phyloP scores from a whole-genome alignment of 495 filamentous ascomycete species.

The Lichenothelia convexa region DNA sequence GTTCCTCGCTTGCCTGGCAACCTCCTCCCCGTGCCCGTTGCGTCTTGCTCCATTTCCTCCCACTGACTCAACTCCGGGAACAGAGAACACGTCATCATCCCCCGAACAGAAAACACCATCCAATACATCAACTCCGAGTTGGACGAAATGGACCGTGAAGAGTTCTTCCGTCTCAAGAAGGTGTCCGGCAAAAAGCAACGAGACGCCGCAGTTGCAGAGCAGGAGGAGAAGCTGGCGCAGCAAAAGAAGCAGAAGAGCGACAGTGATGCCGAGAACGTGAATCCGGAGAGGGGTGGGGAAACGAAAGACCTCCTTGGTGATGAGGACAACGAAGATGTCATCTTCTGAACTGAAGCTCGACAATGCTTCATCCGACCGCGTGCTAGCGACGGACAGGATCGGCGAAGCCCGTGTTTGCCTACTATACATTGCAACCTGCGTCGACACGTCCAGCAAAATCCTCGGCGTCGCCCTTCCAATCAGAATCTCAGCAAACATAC shows the following conservation, averaged over 20 bases:
- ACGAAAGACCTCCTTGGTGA: slow-evolving; percentile 58
- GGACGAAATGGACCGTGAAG: slow-evolving; percentile 93
- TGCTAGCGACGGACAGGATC: too few species aligned
- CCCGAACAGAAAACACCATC: slow-evolving; percentile 95
- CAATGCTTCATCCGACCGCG: too few species aligned
- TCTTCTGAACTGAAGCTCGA: too few species aligned
- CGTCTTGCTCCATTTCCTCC: too few species aligned
- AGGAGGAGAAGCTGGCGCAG: slow-evolving; percentile 36
- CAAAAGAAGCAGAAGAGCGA: slow-evolving; percentile 24
- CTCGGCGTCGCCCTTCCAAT: too few species aligned
- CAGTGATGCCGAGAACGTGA: slow-evolving; percentile 27
- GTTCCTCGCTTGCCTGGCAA: too few species aligned
- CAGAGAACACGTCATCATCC: slow-evolving; percentile 92
- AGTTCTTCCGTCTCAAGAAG: slow-evolving; percentile 97
- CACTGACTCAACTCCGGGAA: not conserved
- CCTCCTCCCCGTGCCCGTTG: too few species aligned
- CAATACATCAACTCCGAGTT: slow-evolving; percentile 99
- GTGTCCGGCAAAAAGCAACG: slow-evolving; percentile 89
- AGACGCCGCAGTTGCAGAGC: slow-evolving; percentile 54
- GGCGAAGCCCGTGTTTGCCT: too few species aligned
- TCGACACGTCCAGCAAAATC: too few species aligned
- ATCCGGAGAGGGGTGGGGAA: slow-evolving; percentile 19
- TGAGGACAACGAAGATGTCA: slow-evolving; percentile 82
- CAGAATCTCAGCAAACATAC: too few species aligned
- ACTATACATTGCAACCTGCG: too few species aligned